Percentiles rank a stretch among this genome's conserved stretches.
Evolutionary conservation across 2,329 filamentous ascomycete species (phyloP).

Genomic region (Apiospora aurea): DNA sequence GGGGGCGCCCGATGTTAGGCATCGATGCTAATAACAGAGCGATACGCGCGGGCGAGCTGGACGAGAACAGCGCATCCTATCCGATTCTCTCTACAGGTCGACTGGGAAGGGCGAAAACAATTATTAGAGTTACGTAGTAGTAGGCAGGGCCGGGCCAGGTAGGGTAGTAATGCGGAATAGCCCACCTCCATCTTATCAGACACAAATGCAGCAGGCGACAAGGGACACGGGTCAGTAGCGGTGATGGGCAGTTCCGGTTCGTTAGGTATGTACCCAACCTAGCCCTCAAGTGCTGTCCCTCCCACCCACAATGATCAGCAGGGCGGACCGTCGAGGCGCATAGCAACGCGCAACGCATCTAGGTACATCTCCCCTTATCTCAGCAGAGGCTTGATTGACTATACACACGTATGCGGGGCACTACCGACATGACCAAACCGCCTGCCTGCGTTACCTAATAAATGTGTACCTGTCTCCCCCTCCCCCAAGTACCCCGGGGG

Average conservation of each 20-base stretch:
- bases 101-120: background rate
- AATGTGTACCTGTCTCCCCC: background rate
- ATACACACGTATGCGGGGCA: slow-evolving; percentile 8
- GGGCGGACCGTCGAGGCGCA: slow-evolving; percentile 20
- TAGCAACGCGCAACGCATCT: background rate
- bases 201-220: background rate
- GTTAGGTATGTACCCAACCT: background rate
- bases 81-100: background rate
- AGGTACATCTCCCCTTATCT: slow-evolving; percentile 8
- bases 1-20: slow-evolving; percentile 9
- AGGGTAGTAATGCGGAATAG: background rate
- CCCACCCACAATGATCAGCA: slow-evolving; percentile 5
- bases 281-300: background rate
- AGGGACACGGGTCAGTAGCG: background rate
- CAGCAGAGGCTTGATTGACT: background rate
- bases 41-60: background rate
- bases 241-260: slow-evolving; percentile 2
- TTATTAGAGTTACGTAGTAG: no score
- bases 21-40: background rate
- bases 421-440: background rate
- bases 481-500: background rate
- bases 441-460: background rate
- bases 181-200: slow-evolving; percentile 14
- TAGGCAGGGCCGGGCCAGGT: background rate
- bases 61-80: background rate